phyloP scores from a whole-genome alignment of 805 yeast genomes.

The Ogataea methylovora region DNA sequence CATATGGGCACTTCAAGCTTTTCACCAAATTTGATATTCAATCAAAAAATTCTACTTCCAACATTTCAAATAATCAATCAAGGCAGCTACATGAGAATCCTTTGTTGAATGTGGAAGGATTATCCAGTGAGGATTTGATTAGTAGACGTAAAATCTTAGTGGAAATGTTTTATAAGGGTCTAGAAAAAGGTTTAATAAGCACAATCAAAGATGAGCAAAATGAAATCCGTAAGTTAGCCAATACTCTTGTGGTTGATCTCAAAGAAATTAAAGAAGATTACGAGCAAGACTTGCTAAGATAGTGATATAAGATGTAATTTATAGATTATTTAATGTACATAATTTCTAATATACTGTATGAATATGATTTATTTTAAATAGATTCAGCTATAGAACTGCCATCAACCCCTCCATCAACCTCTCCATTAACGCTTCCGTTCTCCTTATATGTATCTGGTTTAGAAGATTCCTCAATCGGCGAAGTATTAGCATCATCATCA shows the following conservation, averaged over 20 bases:
- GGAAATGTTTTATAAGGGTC: conserved; percentile 43
- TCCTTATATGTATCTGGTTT: not conserved
- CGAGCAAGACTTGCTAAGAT: conserved; percentile 5
- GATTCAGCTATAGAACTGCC: no score
- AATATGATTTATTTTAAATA: no score
- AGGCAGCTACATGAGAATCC: conserved; percentile 1
- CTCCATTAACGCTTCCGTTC: not conserved
- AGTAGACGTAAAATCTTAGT: conserved; percentile 47
- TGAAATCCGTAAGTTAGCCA: conserved; percentile 13
- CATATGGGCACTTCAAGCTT: conserved; percentile 56
- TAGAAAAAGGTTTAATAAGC: conserved; percentile 41
- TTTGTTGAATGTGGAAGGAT: conserved; percentile 30
- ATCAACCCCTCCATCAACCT: no score
- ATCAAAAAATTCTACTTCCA: conserved; percentile 2
- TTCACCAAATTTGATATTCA: conserved; percentile 34
- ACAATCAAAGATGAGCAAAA: conserved; percentile 46
- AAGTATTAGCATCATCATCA: conserved; percentile 2
- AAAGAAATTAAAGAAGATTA: conserved; percentile 11
- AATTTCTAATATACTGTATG: no score
- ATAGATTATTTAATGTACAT: not conserved
- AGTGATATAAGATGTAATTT: no score
- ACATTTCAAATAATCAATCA: not conserved
- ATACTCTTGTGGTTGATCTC: conserved; percentile 9
- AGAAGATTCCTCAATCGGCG: not conserved
- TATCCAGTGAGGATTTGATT: conserved; percentile 53